These are phyloP conservation scores for Elaeagnus macrophylla DNA, from an alignment of 306 rosid species.

Conservation along the genomic window DNA sequence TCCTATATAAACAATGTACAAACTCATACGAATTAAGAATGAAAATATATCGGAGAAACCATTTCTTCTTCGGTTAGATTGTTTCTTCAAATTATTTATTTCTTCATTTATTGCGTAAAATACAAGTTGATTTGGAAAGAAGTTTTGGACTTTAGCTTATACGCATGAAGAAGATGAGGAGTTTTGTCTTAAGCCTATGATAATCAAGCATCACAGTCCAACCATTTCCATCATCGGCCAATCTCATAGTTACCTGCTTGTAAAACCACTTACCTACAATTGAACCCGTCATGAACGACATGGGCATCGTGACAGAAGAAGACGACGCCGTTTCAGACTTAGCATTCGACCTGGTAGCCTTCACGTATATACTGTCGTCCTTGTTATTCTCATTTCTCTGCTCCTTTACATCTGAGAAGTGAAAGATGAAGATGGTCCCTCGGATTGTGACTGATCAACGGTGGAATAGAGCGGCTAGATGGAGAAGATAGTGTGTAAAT, in stretches of 20 bases:
- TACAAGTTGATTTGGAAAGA: no score
- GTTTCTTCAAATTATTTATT: no score
- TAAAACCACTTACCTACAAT: constrained; percentile 85
- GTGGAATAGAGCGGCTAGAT: constrained; percentile 31
- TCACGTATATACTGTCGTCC: constrained; percentile 35
- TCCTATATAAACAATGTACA: no score
- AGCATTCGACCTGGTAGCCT: constrained; percentile 26
- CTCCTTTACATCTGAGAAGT: constrained; percentile 44
- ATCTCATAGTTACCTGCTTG: constrained; percentile 50
- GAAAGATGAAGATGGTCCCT: constrained; percentile 39
- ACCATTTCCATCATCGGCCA: constrained; percentile 70
- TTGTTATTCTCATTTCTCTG: not conserved
- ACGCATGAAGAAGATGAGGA: no score
- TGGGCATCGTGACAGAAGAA: constrained; percentile 79
- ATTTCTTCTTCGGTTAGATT: no score
- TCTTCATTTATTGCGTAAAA: no score
- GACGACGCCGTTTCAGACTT: constrained; percentile 20
- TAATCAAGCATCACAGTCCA: constrained; percentile 93
- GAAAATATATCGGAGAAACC: no score
- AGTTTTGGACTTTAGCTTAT: no score
- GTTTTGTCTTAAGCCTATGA: constrained; percentile 74
- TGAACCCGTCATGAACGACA: constrained; percentile 88
- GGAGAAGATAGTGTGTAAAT: constrained; percentile 23
- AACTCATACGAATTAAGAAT: no score
- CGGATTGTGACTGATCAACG: constrained; percentile 30